Base-by-base conservation (phyloP, 495 filamentous ascomycete genomes). In the Halenospora varia region DNA sequence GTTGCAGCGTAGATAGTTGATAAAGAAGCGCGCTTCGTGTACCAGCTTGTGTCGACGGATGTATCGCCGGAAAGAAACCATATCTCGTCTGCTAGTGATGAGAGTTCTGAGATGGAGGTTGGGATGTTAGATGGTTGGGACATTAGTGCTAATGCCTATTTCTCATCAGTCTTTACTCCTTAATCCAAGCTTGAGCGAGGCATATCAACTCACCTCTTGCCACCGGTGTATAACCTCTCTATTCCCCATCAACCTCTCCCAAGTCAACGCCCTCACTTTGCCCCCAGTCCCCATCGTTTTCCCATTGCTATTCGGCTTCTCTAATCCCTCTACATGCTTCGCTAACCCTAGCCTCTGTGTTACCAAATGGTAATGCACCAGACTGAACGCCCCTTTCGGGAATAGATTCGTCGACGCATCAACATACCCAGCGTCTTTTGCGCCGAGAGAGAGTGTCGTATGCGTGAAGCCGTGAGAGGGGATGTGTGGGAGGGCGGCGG, bases 61-160 rank as follows among this genome's bases (percentile, higher is more conserved):
- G 73, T 73, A 68, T 97, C 95, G 42, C 90, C 90, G 0, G 95
- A 83, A 2, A 96, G 82, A 62, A 80, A 88, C 69, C 86, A 84
- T 25, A 98, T 93, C 72, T 98, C 94, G 71, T 94, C 91, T 6
- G 87, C 80, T 1, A 98, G 84, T 40, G 78, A 73, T 26, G 88
- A 84, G 11, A 98, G 82, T 72, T 97, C 93, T 8, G 77, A 75
- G 1, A 97, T 66, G 1, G 92, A 88, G n/a, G 82, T 64, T 0
- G 90, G 86, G 53, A 96, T 76, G 66, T 96, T 84, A 25, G 72
- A 76, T 0, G 88, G 84, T 39, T 90, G 82, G 9, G 94, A 88
- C 86, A 97, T 93, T 54, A 96, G 74, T 10, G 90, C 90, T 2
- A 98, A 77, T 25, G 94, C 94, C 88, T 96, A 60, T 15, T 45